Percentiles rank a stretch among this genome's conserved stretches.
Evolutionary conservation across 352 stramenopile species (phyloP).

Genomic region (Phytopythium ostracodes): DNA sequence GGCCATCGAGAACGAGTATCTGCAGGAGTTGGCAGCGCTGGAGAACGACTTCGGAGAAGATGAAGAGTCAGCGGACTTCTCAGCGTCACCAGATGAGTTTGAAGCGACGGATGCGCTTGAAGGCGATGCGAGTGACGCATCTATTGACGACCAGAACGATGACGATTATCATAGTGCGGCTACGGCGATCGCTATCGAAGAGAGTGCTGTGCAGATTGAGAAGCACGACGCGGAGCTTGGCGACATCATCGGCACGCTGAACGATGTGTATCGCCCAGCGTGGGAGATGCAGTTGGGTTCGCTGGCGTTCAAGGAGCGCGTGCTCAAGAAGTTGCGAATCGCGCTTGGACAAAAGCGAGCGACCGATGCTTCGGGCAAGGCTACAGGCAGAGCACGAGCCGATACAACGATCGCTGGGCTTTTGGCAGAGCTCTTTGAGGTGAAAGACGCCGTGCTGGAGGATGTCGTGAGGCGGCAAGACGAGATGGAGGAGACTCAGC

Average conservation of each 20-base stretch:
- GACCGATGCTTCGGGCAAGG: background rate
- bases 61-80: conserved; percentile 23
- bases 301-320: conserved; percentile 22
- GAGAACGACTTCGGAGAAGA: conserved; percentile 42
- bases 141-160: background rate
- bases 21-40: conserved; percentile 36
- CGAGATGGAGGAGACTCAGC: conserved; percentile 23
- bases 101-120: background rate
- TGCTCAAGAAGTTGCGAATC: conserved; percentile 20
- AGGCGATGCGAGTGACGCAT: conserved; percentile 7
- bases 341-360: background rate
- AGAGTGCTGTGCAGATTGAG: background rate
- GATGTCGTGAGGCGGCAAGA: conserved; percentile 32
- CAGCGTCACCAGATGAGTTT: conserved; percentile 14
- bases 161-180: background rate
- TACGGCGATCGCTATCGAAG: background rate
- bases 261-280: conserved; percentile 23
- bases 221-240: conserved; percentile 5
- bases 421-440: background rate
- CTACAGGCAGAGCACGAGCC: no score
- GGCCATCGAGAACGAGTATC: conserved; percentile 53
- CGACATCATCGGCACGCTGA: conserved; percentile 34
- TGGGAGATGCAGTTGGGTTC: conserved; percentile 24
- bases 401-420: background rate
- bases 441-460: conserved; percentile 27